Conservation (phyloP, 208 protist genomes). For the Strigomonas oncopelti region DNA sequence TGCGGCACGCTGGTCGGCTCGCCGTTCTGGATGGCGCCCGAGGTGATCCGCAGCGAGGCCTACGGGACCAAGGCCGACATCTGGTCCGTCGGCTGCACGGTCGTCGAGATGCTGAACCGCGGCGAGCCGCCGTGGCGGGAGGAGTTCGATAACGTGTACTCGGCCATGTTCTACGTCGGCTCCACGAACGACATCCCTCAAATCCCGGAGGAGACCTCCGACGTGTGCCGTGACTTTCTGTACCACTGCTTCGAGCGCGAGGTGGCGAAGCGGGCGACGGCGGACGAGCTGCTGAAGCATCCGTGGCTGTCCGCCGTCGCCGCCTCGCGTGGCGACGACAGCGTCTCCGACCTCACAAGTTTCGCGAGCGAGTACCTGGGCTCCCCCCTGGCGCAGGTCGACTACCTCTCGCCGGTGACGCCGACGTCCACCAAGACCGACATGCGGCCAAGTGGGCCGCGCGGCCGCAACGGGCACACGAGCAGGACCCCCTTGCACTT, state of each 20-base stretch:
- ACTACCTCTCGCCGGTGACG: not conserved
- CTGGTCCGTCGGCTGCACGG: conserved; percentile 91
- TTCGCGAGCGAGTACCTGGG: conserved; percentile 7
- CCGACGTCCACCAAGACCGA: not conserved
- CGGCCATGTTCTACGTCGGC: conserved; percentile 74
- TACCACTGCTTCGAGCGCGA: conserved; percentile 77
- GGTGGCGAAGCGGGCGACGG: conserved; percentile 55
- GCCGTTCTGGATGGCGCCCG: conserved; percentile 86
- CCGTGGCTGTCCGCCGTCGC: conserved; percentile 49
- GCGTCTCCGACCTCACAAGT: conserved; percentile 19
- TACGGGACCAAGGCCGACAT: conserved; percentile 89
- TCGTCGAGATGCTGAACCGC: conserved; percentile 89
- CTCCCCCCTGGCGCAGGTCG: not conserved
- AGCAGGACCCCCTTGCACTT: not conserved
- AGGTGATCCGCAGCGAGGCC: conserved; percentile 79
- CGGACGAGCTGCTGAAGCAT: conserved; percentile 73
- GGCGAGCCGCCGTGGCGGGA: conserved; percentile 70
- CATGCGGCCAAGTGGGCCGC: too few relatives aligned
- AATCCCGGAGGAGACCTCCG: conserved; percentile 68
- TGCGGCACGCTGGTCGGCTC: conserved; percentile 76
- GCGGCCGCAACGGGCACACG: not conserved
- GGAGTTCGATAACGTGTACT: conserved; percentile 80
- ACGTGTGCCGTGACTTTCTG: conserved; percentile 64
- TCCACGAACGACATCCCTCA: conserved; percentile 65
- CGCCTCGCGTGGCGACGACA: conserved; percentile 16